Conservation (phyloP, 106 monocot species). For the Narthecium ossifragum region DNA sequence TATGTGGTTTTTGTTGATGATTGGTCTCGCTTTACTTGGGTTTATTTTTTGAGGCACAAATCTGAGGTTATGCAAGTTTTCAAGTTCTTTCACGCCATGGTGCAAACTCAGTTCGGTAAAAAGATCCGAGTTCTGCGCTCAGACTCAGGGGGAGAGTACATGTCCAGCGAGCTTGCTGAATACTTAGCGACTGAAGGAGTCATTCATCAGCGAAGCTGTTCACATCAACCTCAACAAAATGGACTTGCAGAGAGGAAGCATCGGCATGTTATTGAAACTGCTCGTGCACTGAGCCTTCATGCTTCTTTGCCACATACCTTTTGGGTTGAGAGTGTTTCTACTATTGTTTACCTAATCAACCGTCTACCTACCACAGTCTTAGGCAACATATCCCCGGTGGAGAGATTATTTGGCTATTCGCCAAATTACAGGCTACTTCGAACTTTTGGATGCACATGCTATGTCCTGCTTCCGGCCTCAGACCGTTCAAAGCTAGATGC, state of each 20-base stretch:
- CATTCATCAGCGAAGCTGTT: conserved; percentile 6
- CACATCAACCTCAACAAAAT: conserved; percentile 17
- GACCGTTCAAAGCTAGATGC: conserved; percentile 2
- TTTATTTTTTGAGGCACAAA: background rate
- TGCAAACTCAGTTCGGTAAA: background rate
- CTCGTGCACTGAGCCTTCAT: conserved; percentile 5
- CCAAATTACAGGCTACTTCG: too few relatives aligned
- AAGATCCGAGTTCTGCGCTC: conserved; percentile 2
- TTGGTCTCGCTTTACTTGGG: conserved; percentile 1
- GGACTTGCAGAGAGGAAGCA: conserved; percentile 8
- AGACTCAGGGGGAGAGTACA: conserved; percentile 10
- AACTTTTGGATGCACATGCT: conserved; percentile 1
- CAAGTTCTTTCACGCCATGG: background rate
- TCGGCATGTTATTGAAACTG: conserved; percentile 8
- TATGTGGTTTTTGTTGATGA: conserved; percentile 10
- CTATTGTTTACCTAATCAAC: conserved; percentile 10
- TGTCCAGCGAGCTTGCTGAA: background rate
- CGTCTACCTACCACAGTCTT: background rate
- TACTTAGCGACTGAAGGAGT: background rate
- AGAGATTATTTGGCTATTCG: background rate
- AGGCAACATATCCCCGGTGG: background rate
- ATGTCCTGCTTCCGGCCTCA: background rate
- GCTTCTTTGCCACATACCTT: background rate
- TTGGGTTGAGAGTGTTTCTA: conserved; percentile 12
- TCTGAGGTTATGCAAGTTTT: conserved; percentile 2